Evolutionary conservation across 2,329 filamentous ascomycete species (phyloP), one percentile per base, ranked within the genome.

Genomic region (Lachnellula willkommii): DNA sequence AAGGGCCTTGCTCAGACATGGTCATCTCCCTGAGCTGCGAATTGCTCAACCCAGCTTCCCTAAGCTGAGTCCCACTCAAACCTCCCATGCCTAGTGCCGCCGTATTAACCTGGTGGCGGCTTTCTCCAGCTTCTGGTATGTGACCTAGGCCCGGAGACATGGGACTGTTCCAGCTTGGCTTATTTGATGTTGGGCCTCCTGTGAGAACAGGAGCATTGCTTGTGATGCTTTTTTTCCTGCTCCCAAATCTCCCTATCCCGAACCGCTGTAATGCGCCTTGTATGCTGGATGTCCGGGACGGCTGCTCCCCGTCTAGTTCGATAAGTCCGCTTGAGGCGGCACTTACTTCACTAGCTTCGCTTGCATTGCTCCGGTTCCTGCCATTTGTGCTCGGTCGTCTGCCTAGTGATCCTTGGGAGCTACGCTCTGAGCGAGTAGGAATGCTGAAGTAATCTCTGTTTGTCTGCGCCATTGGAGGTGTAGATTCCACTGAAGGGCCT

Each of bases 211-310:
- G 20, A 9, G 28, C n/a, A 40, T 48, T 24, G n/a, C 32, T 46
- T 43, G 45, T 40, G 5, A 12, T n/a, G 37, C 47, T 52, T 45
- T 17, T 49, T 47, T 12, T 32, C 39, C 54, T 52, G 9, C 49
- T 57, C 0, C 57, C 36, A 20, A 60, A 56, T 5, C 59, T 47
- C 4, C 59, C 79, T 74, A 51, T 75, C n/a, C 59, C 55, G 22
- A 66, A 20, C 2, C 57, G 55, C 45, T 57, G 54, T 12, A 62
- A 35, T 8, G 56, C 50, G 24, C 54, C 24, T 2, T 56, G 50
- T 5, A 64, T 45, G 26, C 58, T 56, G 2, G 52, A 57, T 15
- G 48, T 48, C 8, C 53, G 35, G 9, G 39, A 42, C 22, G n/a
- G 17, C 7, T 45, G 48, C 7, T 53, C 56, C 3, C 56, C 57